phyloP scores from a whole-genome alignment of 192 early-diverging fungal genomes.

The Entomortierella chlamydospora region DNA sequence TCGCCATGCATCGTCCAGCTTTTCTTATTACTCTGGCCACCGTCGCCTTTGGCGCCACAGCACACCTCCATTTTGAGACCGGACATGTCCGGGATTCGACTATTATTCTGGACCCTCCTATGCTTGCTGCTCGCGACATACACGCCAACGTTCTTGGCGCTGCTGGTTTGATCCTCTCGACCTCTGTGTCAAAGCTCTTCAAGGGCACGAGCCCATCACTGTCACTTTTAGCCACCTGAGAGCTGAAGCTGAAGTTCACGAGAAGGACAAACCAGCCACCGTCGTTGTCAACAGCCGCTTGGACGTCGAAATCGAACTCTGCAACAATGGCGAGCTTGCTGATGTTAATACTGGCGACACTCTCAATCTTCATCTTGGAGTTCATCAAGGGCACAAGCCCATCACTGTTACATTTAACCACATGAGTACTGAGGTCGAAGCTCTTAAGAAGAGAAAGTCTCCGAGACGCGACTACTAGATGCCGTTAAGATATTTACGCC shows the following conservation, averaged over 20 bases:
- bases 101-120: neutral
- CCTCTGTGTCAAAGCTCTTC: neutral
- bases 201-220: too few relatives aligned
- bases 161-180: neutral
- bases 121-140: slow-evolving; percentile 1
- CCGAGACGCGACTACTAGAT: neutral
- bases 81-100: neutral
- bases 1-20: slow-evolving; percentile 12
- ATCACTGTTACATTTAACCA: neutral
- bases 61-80: neutral
- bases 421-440: too few relatives aligned
- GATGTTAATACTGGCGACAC: neutral
- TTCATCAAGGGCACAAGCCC: neutral
- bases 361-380: neutral
- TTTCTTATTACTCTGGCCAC: slow-evolving; percentile 28
- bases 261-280: neutral
- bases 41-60: slow-evolving; percentile 26
- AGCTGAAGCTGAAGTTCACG: neutral
- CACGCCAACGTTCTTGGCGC: neutral
- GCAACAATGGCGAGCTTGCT: neutral
- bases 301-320: neutral
- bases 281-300: slow-evolving; percentile 2
- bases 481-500: neutral
- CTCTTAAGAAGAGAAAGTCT: too few relatives aligned
- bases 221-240: too few relatives aligned